Base-by-base conservation (phyloP, 2,329 filamentous ascomycete genomes). In the Parastagonospora avenae region DNA sequence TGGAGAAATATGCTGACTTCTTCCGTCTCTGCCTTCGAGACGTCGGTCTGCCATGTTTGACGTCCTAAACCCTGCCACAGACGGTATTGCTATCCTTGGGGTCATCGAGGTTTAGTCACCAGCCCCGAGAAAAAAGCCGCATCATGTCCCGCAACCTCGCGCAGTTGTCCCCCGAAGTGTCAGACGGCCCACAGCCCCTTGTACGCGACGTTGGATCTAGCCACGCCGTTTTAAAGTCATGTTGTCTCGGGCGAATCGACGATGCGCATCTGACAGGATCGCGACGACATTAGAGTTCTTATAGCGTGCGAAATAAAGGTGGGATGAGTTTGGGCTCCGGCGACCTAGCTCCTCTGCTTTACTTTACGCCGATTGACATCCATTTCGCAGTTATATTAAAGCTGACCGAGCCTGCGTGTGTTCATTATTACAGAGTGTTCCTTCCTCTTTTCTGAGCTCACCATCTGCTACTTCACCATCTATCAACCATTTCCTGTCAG, bases 361-460 rank as follows among this genome's bases (percentile, higher is more conserved):
- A 63, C 62, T 66, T 65, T 71, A 62, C 60, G 53, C 64, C 68
- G 60, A 64, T 60, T 62, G 55, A 62, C 54, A 27, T 67, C 67
- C 63, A 64, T 66, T 54, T 64, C 60, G 64, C 61, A 60, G 51
- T 46, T 71, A 72, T 72, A 72, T 72, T 73, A 74, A 72, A 62
- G 64, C 69, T 72, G 67, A 63, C 68, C 66, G 59, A 62, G 52
- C 55, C 66, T 62, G 52, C 57, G 50, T 50, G 42, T 52, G 51
- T 35, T 19, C 44, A 4, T 37, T 47, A 29, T 46, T 62, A 41
- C 52, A 45, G 54, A 49, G 58, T 52, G 43, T 54, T 54, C 41
- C 44, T 52, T 60, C 54, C 55, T 57, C 60, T 54, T 36, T 50
- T 50, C 51, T 56, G 46, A 46, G 31, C 48, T 44, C 44, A 43